These are phyloP conservation scores for Hansfordia pulvinata DNA, from an alignment of 2,329 filamentous ascomycete species.

Conservation along the genomic window DNA sequence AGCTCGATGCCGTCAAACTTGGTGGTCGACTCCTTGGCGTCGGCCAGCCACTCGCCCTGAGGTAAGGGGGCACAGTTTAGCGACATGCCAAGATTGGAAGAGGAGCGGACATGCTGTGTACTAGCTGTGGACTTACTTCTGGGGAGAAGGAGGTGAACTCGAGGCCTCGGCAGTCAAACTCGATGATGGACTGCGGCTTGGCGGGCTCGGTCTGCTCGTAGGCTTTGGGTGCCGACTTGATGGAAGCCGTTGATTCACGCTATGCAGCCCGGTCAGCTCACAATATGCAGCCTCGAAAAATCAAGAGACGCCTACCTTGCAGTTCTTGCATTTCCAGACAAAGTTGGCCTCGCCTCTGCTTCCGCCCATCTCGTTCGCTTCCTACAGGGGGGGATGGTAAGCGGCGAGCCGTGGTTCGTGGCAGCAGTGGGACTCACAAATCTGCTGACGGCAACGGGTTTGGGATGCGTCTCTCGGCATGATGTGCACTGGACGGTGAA, in stretches of 20 bases:
- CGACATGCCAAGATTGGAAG: background rate
- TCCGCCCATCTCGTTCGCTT: slow-evolving; percentile 79
- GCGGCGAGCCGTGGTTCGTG: slow-evolving; percentile 2
- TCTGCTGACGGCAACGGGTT: slow-evolving; percentile 73
- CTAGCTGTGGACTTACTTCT: slow-evolving; percentile 43
- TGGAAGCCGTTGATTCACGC: slow-evolving; percentile 76
- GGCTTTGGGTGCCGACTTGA: slow-evolving; percentile 57
- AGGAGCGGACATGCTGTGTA: background rate
- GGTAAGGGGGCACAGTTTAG: slow-evolving; percentile 6
- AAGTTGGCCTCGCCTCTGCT: slow-evolving; percentile 96
- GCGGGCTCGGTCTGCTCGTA: slow-evolving; percentile 62
- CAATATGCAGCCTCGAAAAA: too few relatives aligned
- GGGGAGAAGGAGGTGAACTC: slow-evolving; percentile 87
- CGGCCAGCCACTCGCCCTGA: slow-evolving; percentile 81
- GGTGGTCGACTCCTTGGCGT: slow-evolving; percentile 65
- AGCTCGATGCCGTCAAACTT: slow-evolving; percentile 77
- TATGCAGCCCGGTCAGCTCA: slow-evolving; percentile 17
- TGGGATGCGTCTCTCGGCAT: slow-evolving; percentile 81
- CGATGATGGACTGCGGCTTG: slow-evolving; percentile 66
- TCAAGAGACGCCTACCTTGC: slow-evolving; percentile 77
- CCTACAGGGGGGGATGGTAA: too few relatives aligned
- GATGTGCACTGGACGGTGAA: slow-evolving; percentile 99
- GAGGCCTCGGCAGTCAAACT: slow-evolving; percentile 86
- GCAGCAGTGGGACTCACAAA: slow-evolving; percentile 41
- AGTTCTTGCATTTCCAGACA: slow-evolving; percentile 98